These are phyloP conservation scores for Salix purpurea DNA, from an alignment of 345 rosid species.

Conservation along the genomic window DNA sequence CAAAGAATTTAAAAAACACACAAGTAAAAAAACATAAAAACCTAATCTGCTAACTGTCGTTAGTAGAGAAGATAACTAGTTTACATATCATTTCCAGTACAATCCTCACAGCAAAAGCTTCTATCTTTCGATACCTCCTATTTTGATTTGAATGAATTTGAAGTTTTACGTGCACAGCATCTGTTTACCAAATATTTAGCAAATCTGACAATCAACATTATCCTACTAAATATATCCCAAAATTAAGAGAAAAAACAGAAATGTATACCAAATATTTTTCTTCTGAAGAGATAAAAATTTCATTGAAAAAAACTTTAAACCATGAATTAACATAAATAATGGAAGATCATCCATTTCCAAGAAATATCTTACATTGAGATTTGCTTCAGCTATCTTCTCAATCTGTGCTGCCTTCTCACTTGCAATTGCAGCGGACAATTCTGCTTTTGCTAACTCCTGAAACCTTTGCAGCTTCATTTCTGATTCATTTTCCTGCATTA, in stretches of 20 bases:
- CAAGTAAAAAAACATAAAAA: not conserved
- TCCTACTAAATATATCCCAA: not conserved
- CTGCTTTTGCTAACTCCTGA: slow-evolving; percentile 76
- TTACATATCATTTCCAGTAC: not conserved
- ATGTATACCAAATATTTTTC: not conserved
- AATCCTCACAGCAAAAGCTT: not conserved
- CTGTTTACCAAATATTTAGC: not conserved
- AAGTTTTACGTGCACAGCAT: not conserved
- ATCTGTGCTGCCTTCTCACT: slow-evolving; percentile 81
- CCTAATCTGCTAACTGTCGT: not conserved
- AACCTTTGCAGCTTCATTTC: slow-evolving; percentile 48
- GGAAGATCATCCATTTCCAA: not conserved
- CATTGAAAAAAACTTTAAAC: not conserved
- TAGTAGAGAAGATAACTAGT: not conserved
- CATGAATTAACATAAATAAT: not conserved
- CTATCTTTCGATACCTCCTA: not conserved
- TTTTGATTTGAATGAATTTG: not conserved
- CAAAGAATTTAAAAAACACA: not conserved
- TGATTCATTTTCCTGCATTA: slow-evolving; percentile 69
- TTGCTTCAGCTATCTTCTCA: slow-evolving; percentile 82
- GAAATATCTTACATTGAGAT: slow-evolving; percentile 66
- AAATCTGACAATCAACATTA: not conserved
- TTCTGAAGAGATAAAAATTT: not conserved
- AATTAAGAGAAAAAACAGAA: not conserved
- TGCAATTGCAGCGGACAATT: slow-evolving; percentile 62